Evolutionary conservation across 345 rosid species (phyloP), one percentile per base, ranked within the genome.

Genomic region (Bruguiera sexangula): DNA sequence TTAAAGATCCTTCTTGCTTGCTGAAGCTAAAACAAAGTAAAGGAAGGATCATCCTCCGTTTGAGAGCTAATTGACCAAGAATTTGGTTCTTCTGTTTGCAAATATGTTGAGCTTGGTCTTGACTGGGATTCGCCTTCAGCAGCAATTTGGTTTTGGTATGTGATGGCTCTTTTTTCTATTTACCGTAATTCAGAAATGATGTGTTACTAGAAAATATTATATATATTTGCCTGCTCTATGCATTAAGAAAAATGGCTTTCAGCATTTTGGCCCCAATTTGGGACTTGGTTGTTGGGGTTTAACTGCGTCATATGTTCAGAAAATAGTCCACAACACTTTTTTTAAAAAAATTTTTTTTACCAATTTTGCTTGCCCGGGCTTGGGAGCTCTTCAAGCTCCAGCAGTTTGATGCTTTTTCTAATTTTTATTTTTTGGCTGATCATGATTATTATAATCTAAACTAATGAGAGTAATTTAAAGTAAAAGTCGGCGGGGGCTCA

Each of bases 61-160:
- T 8, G 9, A 34, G 37, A 34, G 10, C 37, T 8, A 34, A 34
- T 7, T 34, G 37, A 34, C 8, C 1, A 8, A 34, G 97, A 77
- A 84, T 92, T 76, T 92, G 99, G 98, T 74, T 70, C 99, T 92
- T 82, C 82, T 95, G 73, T 88, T 88, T 61, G 87, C 93, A 37
- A 94, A 88, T 75, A 86, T 94, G 93, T 70, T 89, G 80, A 88
- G 96, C 81, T 75, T 88, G 82, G 71, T 91, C 76, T 88, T 94
- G 55, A 81, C 88, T 15, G 98, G 98, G 60, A 87, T 91, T 73
- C 90, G 96, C 62, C 99, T 92, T 68, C 97, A 92, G 63, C 95
- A 95, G 69, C 96, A 92, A 55, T 92, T 95, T 78, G 96, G 99
- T 64, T 95, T 92, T 72, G 80, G 97, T 95, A 88, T 59, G 74